Conservation (phyloP, 2,329 filamentous ascomycete genomes). For the Pseudopithomyces maydicus region DNA sequence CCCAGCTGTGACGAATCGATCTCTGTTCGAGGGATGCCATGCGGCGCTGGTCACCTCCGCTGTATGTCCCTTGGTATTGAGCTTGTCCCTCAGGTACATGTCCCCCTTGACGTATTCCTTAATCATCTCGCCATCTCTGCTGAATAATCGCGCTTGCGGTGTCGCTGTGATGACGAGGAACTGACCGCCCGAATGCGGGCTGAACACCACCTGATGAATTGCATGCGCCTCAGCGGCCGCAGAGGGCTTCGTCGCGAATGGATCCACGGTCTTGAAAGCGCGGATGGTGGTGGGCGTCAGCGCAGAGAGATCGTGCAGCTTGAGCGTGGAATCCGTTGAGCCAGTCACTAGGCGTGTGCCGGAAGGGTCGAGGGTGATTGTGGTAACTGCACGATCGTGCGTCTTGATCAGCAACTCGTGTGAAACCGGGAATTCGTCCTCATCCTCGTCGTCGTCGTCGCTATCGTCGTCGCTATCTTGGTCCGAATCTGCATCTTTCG, state of each 20-base stretch:
- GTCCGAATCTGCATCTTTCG: constrained; percentile 36
- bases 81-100: constrained; percentile 97
- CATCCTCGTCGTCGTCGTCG: constrained; percentile 67
- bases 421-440: constrained; percentile 88
- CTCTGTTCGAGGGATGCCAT: constrained; percentile 87
- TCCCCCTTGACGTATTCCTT: constrained; percentile 95
- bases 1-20: constrained; percentile 86
- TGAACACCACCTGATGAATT: constrained; percentile 86
- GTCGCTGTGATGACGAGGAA: constrained; percentile 89
- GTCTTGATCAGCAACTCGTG: constrained; percentile 94
- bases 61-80: constrained; percentile 96
- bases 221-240: constrained; percentile 82
- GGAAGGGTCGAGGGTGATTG: constrained; percentile 80
- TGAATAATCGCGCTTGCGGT: constrained; percentile 87
- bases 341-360: constrained; percentile 87
- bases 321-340: constrained; percentile 87
- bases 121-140: constrained; percentile 82
- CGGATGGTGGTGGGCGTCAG: constrained; percentile 95
- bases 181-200: constrained; percentile 76
- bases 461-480: constrained; percentile 49
- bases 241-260: constrained; percentile 74
- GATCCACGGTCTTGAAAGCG: constrained; percentile 91
- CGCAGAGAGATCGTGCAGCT: constrained; percentile 91
- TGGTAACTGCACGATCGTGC: constrained; percentile 85
- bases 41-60: constrained; percentile 87